Evolutionary conservation across 768 basidiomycete species (phyloP), one percentile per base, ranked within the genome.

Genomic region (Boletus barrowsii): DNA sequence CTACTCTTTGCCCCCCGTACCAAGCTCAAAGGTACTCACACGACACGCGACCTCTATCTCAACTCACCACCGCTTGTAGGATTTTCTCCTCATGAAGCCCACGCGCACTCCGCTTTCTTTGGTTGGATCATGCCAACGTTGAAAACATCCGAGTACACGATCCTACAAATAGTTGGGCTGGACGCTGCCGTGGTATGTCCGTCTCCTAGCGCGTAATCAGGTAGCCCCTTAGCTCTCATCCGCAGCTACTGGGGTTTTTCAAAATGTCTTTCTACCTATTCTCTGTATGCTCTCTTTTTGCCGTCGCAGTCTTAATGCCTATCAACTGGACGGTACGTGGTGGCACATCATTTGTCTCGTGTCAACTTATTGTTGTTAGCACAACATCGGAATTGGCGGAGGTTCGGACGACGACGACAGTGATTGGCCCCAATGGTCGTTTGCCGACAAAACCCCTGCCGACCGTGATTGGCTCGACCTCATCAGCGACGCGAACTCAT

Each of bases 101-200:
- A 95, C 65, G 84, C 85, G 3, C 88, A 91, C 62, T 79, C 83
- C 55, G 84, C 88, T 0, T 90, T 97, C 74, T 93, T 97, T 72
- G 93, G 93, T 24, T 99, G 97, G 96, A 90, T 99, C 49, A 72
- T 96, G 61, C 96, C 96, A 1, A 98, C 96, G 0, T 79, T 98
- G 41, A 76, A 81, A 54, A 93, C 88, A 0, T 94, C 91, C 42
- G 96, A 99, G 67, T 94, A 91, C 56, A 89, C 93, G 0, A 84
- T 99, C 4, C 77, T 99, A 3, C 94, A 98, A 70, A 96, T 97
- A 47, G 96, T 99, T 13, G 96, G 96, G 0, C 75, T 99, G 40
- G 96, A 99, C 70, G 96, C 96, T 40, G 95, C 93, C 3, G 97
- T 98, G 62, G 93, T 93, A 66, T 63, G 91, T 78, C 56, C 42